Percentiles rank a stretch among this genome's conserved stretches.
Evolutionary conservation across 2,329 filamentous ascomycete genomes (phyloP).

Genomic region (Colletotrichum cereale): DNA sequence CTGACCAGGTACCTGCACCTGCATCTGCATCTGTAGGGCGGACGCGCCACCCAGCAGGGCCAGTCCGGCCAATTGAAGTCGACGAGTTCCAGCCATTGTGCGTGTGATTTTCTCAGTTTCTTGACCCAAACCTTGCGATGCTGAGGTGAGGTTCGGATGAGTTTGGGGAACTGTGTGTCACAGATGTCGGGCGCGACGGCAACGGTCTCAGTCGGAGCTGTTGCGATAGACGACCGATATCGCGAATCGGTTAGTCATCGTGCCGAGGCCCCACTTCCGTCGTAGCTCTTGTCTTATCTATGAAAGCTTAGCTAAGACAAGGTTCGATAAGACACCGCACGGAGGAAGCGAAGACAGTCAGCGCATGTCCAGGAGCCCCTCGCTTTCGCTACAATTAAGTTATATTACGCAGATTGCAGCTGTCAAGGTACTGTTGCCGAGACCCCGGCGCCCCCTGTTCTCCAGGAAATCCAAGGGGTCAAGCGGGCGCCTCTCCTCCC

Average conservation of each 20-base stretch:
- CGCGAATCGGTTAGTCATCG: slow-evolving; percentile 38
- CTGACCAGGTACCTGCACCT: slow-evolving; percentile 25
- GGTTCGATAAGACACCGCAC: slow-evolving; percentile 12
- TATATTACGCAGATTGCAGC: slow-evolving; percentile 19
- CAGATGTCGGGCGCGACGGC: slow-evolving; percentile 8
- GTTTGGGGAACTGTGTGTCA: slow-evolving; percentile 28
- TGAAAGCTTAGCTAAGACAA: not conserved
- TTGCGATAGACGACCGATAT: slow-evolving; percentile 39
- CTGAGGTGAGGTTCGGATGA: slow-evolving; percentile 33
- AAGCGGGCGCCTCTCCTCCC: not conserved
- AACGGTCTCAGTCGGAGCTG: slow-evolving; percentile 16
- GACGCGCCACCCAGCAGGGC: slow-evolving; percentile 30
- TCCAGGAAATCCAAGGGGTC: slow-evolving; percentile 24
- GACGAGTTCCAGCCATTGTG: slow-evolving; percentile 29
- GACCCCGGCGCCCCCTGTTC: slow-evolving; percentile 16
- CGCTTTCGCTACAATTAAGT: slow-evolving; percentile 26
- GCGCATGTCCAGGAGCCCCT: slow-evolving; percentile 6
- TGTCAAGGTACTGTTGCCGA: slow-evolving; percentile 17
- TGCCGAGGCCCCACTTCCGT: slow-evolving; percentile 14
- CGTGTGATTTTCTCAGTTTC: not conserved
- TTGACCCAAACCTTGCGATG: slow-evolving; percentile 22
- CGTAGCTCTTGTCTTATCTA: slow-evolving; percentile 35
- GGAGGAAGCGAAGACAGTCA: not conserved
- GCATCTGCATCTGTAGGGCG: slow-evolving; percentile 33
- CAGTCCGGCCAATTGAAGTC: slow-evolving; percentile 30